Percentiles rank a stretch among this genome's conserved stretches.
Conservation (phyloP, 345 rosid species). For the Turritis glabra region DNA sequence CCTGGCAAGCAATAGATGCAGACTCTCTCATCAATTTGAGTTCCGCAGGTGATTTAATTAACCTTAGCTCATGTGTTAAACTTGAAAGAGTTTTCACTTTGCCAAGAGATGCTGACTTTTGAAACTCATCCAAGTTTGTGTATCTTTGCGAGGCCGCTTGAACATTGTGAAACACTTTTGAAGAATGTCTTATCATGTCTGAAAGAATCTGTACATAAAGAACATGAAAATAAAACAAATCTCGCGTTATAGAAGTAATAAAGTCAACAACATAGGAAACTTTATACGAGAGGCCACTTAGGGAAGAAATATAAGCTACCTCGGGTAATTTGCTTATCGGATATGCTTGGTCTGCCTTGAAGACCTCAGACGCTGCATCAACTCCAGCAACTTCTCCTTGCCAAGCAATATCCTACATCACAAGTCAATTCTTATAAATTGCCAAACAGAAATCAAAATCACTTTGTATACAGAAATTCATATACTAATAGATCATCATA, state of each 20-base stretch:
- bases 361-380: conserved; percentile 74
- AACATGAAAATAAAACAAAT: not conserved
- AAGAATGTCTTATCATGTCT: conserved; percentile 65
- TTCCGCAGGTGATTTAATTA: conserved; percentile 89
- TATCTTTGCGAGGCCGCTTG: conserved; percentile 63
- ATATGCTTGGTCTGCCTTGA: conserved; percentile 87
- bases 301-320: conserved; percentile 45
- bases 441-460: not conserved
- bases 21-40: conserved; percentile 90
- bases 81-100: conserved; percentile 64
- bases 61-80: conserved; percentile 69
- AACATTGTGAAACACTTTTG: conserved; percentile 74
- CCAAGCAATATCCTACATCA: conserved; percentile 80
- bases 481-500: conserved; percentile 39
- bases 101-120: conserved; percentile 48
- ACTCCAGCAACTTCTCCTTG: conserved; percentile 89
- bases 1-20: conserved; percentile 97
- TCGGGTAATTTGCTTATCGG: conserved; percentile 65
- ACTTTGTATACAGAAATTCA: not conserved
- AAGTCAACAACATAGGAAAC: not conserved
- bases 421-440: conserved; percentile 3
- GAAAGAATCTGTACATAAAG: conserved; percentile 73
- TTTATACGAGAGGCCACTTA: not conserved
- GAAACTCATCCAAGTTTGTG: conserved; percentile 69
- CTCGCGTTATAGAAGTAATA: not conserved